A percentile compares a stretch with the other conserved stretches of the same genome.
Evolutionary conservation across 2,329 filamentous ascomycete species (phyloP).

Genomic region (Blastomyces emzantsi): DNA sequence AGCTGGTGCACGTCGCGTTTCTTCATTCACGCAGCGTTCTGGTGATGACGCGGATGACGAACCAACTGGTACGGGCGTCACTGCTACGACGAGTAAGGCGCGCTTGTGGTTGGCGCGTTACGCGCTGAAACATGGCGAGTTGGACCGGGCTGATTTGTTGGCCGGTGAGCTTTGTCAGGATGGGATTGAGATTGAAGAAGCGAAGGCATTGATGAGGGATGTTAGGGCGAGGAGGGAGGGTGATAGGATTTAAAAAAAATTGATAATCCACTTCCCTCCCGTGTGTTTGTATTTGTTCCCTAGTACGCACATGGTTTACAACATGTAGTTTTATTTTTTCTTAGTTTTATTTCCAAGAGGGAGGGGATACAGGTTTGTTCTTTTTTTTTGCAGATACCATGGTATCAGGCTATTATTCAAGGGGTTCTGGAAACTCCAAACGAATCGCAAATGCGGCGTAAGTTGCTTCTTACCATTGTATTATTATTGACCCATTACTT

Average conservation of each 20-base stretch:
- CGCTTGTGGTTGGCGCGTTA: constrained; percentile 86
- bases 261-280: neutral
- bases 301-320: neutral
- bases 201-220: constrained; percentile 84
- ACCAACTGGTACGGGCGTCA: constrained; percentile 64
- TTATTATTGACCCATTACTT: neutral
- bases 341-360: neutral
- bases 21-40: constrained; percentile 21
- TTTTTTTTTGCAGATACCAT: neutral
- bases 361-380: neutral
- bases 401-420: neutral
- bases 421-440: neutral
- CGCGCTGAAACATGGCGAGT: constrained; percentile 67
- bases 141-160: constrained; percentile 64
- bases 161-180: constrained; percentile 92
- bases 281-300: too few relatives aligned
- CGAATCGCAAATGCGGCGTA: neutral
- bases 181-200: constrained; percentile 92
- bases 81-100: constrained; percentile 82
- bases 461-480: neutral
- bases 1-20: constrained; percentile 36
- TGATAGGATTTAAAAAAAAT: neutral
- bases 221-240: constrained; percentile 65
- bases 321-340: neutral
- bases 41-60: constrained; percentile 35